Evolutionary conservation across 2,329 filamentous ascomycete genomes (phyloP), one percentile per base, ranked within the genome.

Genomic region (Parastagonospora nodorum): DNA sequence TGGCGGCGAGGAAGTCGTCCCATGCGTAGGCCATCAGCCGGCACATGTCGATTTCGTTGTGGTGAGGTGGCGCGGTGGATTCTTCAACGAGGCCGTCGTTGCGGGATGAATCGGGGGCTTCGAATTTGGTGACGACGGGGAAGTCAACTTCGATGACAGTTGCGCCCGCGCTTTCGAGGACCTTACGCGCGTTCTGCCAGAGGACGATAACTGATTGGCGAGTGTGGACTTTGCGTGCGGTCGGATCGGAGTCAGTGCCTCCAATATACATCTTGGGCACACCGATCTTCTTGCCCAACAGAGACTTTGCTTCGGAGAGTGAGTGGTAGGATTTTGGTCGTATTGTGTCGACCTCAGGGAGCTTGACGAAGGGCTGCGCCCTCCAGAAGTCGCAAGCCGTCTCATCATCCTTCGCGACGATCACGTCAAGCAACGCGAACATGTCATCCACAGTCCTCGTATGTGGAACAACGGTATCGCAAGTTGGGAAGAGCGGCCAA

Each of bases 401-500:
- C 1, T 64, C 62, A 0, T 57, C 12, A 51, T 83, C 81, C 0
- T 74, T 60, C 0, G 57, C 65, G 0, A 71, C 73, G 43, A 82
- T 67, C 14, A 80, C 72, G 42, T 82, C 75, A 0, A 83, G 69
- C 1, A 84, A 52, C 0, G 60, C 58, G 9, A 82, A 69, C 60
- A 83, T 66, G 58, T 83, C 81, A 2, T 64, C 49, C 41, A 82
- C 70, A 0, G 73, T 78, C 30, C 79, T 68, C 0, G 80, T 79
- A 45, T 82, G 78, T 1, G 80, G 80, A 0, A 82, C 80, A 0
- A 82, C 59, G 82, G 79, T 75, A 61, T 84, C 81, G 54, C 79
- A 82, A 0, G 77, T 81, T 1, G 79, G 76, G 55, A 79, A 83
- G 0, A 84, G 68, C 4, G 81, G 80, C 77, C 80, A 83, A 14